phyloP scores from a whole-genome alignment of 257 asterid species.

The Jasminum sambac region DNA sequence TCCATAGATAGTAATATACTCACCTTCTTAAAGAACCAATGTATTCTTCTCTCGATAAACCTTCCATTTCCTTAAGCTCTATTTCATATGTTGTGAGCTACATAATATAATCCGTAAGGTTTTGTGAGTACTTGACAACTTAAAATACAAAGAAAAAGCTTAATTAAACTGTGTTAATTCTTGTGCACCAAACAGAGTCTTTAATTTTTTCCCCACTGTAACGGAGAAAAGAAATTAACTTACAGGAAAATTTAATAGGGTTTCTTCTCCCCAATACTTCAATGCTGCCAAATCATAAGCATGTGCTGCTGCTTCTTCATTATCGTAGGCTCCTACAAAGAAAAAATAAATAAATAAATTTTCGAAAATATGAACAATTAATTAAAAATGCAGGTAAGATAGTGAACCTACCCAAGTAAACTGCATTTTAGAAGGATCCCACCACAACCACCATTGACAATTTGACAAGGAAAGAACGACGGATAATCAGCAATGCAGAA shows the following conservation, averaged over 20 bases:
- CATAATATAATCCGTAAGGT: not conserved
- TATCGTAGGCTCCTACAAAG: slow-evolving; percentile 85
- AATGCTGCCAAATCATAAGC: slow-evolving; percentile 97
- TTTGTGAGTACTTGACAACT: not conserved
- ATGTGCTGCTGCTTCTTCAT: slow-evolving; percentile 96
- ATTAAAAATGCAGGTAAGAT: not conserved
- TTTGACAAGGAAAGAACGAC: slow-evolving; percentile 7
- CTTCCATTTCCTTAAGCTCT: slow-evolving; percentile 85
- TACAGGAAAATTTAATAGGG: slow-evolving; percentile 85
- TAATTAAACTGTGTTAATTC: not conserved
- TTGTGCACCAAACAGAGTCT: not conserved
- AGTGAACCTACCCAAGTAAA: slow-evolving; percentile 73
- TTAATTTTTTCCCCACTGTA: too few relatives aligned
- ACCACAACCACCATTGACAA: slow-evolving; percentile 44
- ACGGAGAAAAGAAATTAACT: slow-evolving; percentile 1
- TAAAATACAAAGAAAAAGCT: not conserved
- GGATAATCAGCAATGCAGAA: slow-evolving; percentile 4
- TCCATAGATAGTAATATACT: not conserved
- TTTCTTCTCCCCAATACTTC: slow-evolving; percentile 94
- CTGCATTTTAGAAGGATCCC: slow-evolving; percentile 64
- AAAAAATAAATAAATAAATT: slow-evolving; percentile 27
- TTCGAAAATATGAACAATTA: not conserved
- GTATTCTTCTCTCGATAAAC: slow-evolving; percentile 81
- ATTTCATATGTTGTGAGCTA: slow-evolving; percentile 59
- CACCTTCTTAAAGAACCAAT: slow-evolving; percentile 92